phyloP scores from a whole-genome alignment of 1,139 yeast species.

The Diutina sp. region DNA sequence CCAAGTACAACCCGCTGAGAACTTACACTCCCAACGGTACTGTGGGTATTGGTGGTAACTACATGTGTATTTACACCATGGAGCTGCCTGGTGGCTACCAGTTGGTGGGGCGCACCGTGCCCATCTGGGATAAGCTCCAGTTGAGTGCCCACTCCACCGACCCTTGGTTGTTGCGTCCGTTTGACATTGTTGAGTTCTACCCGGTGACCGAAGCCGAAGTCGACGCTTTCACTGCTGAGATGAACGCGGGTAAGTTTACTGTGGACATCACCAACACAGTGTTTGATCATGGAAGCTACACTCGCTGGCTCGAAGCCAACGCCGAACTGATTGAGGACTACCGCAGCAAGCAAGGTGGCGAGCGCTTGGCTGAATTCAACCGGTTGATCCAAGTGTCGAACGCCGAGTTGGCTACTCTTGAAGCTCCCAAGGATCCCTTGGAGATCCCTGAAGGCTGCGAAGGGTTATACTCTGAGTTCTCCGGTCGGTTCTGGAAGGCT shows the following conservation, averaged over 20 bases:
- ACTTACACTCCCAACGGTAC: constrained; percentile 94
- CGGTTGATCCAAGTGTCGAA: constrained; percentile 73
- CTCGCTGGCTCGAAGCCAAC: constrained; percentile 67
- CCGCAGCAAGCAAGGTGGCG: constrained; percentile 58
- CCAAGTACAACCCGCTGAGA: constrained; percentile 93
- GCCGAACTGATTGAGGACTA: constrained; percentile 60
- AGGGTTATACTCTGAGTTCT: constrained; percentile 81
- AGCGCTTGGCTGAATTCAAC: constrained; percentile 75
- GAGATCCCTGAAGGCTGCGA: constrained; percentile 42
- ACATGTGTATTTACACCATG: constrained; percentile 97
- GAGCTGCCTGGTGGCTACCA: constrained; percentile 99
- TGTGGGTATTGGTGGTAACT: constrained; percentile 96
- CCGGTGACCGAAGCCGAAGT: constrained; percentile 81
- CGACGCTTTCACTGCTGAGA: constrained; percentile 58
- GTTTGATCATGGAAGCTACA: constrained; percentile 72
- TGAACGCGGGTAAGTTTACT: constrained; percentile 67
- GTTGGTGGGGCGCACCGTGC: constrained; percentile 89
- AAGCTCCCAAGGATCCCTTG: constrained; percentile 22
- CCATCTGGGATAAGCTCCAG: constrained; percentile 92
- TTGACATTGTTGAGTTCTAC: constrained; percentile 89
- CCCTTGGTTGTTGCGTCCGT: constrained; percentile 87
- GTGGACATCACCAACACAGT: constrained; percentile 66
- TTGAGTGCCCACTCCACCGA: constrained; percentile 57
- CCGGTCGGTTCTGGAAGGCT: constrained; percentile 96
- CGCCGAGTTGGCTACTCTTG: constrained; percentile 39